A percentile compares a stretch with the other conserved stretches of the same genome.
These are phyloP conservation scores for Podospora conica DNA, from an alignment of 495 filamentous ascomycete genomes.

Conservation along the genomic window DNA sequence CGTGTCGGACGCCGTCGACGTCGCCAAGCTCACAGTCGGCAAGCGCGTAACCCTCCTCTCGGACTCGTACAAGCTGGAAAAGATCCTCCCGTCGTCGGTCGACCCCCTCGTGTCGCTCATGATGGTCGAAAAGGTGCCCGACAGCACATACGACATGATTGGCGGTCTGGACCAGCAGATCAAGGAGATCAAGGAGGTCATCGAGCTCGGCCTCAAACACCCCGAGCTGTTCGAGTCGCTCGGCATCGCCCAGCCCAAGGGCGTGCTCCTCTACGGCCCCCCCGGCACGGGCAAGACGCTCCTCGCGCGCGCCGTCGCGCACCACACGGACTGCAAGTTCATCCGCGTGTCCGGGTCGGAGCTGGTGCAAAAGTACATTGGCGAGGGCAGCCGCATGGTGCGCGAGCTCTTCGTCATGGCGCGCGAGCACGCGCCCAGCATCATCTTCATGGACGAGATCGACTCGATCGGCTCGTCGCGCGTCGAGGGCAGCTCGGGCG, in stretches of 20 bases:
- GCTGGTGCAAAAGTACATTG: slow-evolving; percentile 98
- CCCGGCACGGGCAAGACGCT: slow-evolving; percentile 97
- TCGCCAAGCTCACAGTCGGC: slow-evolving; percentile 89
- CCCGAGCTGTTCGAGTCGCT: slow-evolving; percentile 98
- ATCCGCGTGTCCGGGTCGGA: slow-evolving; percentile 96
- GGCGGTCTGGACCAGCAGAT: slow-evolving; percentile 98
- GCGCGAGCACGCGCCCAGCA: slow-evolving; percentile 95
- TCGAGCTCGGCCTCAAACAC: slow-evolving; percentile 96
- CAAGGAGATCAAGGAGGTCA: slow-evolving; percentile 99
- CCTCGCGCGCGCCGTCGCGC: slow-evolving; percentile 88
- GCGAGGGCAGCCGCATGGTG: slow-evolving; percentile 97
- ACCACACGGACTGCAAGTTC: slow-evolving; percentile 98
- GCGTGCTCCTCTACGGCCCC: slow-evolving; percentile 93
- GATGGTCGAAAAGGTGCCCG: slow-evolving; percentile 99
- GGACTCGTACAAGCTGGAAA: slow-evolving; percentile 95
- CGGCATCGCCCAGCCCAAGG: slow-evolving; percentile 96
- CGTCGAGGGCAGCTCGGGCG: slow-evolving; percentile 89
- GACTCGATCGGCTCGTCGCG: slow-evolving; percentile 96
- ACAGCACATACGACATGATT: slow-evolving; percentile 99
- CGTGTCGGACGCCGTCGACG: slow-evolving; percentile 89
- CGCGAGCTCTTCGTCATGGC: slow-evolving; percentile 99
- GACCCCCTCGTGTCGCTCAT: slow-evolving; percentile 99
- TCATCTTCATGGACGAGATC: slow-evolving; percentile 99
- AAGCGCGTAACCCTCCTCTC: slow-evolving; percentile 96
- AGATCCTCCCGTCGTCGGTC: slow-evolving; percentile 94